Evolutionary conservation across 306 rosid species (phyloP).

Genomic region (Castanospermum australe): DNA sequence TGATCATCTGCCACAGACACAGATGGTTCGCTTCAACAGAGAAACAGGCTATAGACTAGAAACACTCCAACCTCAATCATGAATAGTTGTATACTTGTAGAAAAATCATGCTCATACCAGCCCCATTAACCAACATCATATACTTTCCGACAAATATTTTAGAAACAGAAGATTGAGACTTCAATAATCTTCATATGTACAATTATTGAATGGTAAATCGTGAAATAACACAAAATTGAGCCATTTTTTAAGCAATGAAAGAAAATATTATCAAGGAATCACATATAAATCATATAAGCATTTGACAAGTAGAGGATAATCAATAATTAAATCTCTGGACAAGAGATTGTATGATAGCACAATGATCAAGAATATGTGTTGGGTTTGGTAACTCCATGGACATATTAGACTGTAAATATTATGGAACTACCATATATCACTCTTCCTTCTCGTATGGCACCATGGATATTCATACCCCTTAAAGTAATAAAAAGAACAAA

Average conservation of each 20-base stretch:
- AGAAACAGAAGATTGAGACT: constrained; percentile 1
- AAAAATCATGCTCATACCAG: background rate
- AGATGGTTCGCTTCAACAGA: background rate
- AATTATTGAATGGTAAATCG: background rate
- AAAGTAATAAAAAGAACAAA: too few species aligned
- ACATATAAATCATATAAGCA: background rate
- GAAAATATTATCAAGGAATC: background rate
- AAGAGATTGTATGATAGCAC: background rate
- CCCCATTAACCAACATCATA: background rate
- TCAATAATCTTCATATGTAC: background rate
- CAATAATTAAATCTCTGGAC: background rate
- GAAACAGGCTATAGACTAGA: background rate
- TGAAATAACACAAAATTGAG: background rate
- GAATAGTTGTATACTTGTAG: background rate
- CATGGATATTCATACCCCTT: background rate
- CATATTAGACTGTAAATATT: background rate
- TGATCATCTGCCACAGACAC: background rate
- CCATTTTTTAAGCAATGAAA: background rate
- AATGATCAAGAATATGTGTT: background rate
- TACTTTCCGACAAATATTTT: background rate
- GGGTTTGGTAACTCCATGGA: too few species aligned
- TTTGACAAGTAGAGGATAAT: background rate
- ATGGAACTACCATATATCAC: background rate
- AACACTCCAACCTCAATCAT: background rate
- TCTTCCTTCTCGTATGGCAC: background rate